These are phyloP conservation scores for Carex cristatella DNA, from an alignment of 176 grass and related monocot genomes.

Conservation along the genomic window DNA sequence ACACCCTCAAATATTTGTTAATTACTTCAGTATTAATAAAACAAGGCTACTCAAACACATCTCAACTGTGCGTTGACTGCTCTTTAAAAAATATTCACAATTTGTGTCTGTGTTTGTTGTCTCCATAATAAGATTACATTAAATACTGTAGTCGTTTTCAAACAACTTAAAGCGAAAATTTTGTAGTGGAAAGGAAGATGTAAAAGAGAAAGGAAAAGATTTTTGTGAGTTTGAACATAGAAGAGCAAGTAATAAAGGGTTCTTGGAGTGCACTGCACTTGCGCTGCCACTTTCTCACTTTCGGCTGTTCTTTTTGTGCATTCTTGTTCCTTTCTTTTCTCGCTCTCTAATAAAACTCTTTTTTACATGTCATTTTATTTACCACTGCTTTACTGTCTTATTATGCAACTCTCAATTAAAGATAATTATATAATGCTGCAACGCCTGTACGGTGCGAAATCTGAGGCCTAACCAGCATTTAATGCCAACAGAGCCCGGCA, in stretches of 20 bases:
- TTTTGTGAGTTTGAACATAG: constrained; percentile 3
- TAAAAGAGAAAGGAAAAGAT: background rate
- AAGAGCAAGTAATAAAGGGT: background rate
- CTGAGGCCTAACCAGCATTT: background rate
- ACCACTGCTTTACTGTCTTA: background rate
- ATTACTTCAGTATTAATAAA: background rate
- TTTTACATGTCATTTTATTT: background rate
- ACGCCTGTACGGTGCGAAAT: background rate
- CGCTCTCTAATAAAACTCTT: background rate
- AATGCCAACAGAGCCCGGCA: background rate
- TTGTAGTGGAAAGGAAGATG: constrained; percentile 3
- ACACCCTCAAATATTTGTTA: background rate
- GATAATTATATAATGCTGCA: background rate
- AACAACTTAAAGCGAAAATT: background rate
- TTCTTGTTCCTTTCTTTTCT: background rate
- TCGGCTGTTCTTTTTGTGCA: constrained; percentile 20
- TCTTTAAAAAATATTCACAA: background rate
- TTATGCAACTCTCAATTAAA: background rate
- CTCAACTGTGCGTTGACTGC: background rate
- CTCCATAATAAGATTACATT: background rate
- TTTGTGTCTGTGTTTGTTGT: background rate
- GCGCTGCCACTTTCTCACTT: constrained; percentile 7
- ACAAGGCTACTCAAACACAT: background rate
- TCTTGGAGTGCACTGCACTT: constrained; percentile 18
- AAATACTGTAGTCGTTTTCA: background rate